Evolutionary conservation across 2,329 filamentous ascomycete species (phyloP).

Genomic region (Cladobotryum mycophilum): DNA sequence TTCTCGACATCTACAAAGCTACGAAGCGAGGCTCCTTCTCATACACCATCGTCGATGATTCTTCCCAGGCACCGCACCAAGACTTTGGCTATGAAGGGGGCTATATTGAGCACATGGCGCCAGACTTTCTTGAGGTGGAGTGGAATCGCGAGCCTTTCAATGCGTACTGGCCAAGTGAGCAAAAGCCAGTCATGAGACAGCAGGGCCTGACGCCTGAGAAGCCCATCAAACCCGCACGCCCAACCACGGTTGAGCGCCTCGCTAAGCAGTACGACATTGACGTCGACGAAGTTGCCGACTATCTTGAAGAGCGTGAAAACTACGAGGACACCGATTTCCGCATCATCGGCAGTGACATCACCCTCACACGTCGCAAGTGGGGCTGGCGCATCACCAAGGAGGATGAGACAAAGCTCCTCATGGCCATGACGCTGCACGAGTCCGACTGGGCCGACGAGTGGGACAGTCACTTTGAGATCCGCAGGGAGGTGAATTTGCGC

Average conservation of each 20-base stretch:
- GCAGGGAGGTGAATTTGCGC: conserved; percentile 16
- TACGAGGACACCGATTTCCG: conserved; percentile 9
- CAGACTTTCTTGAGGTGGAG: background rate
- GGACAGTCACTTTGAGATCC: conserved; percentile 19
- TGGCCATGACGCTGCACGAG: conserved; percentile 17
- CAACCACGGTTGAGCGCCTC: background rate
- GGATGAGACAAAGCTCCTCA: conserved; percentile 15
- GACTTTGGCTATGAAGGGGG: background rate
- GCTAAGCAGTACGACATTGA: conserved; percentile 12
- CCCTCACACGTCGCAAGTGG: conserved; percentile 13
- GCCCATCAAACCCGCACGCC: background rate
- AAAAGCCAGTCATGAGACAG: background rate
- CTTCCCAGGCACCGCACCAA: background rate
- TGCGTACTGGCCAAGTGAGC: background rate
- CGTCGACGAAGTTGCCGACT: conserved; percentile 8
- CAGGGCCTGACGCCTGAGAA: background rate
- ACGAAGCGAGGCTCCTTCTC: background rate
- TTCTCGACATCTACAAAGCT: background rate
- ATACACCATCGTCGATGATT: background rate
- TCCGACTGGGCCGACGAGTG: conserved; percentile 17
- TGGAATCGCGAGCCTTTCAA: conserved; percentile 11
- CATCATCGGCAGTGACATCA: conserved; percentile 15
- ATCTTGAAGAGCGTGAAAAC: conserved; percentile 5
- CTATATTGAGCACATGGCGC: background rate
- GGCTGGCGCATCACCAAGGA: conserved; percentile 13